These are phyloP conservation scores for Diaporthe sp. DNA, from an alignment of 2,329 filamentous ascomycete genomes.

Conservation along the genomic window DNA sequence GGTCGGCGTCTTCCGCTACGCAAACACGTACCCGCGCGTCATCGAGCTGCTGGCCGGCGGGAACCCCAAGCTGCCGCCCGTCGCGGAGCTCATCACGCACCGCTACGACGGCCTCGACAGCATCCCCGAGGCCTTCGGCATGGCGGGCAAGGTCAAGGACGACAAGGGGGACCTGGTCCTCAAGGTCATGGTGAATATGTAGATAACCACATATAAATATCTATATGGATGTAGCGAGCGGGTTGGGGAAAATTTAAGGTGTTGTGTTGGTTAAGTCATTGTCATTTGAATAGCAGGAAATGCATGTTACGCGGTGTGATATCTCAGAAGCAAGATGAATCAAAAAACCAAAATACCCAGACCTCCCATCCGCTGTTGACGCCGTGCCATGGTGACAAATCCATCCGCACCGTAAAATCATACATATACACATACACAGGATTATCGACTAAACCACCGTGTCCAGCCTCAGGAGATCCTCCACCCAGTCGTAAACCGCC, in stretches of 20 bases:
- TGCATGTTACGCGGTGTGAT: slow-evolving; percentile 18
- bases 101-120: slow-evolving; percentile 73
- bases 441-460: background rate
- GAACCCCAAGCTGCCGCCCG: slow-evolving; percentile 70
- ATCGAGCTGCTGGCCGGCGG: slow-evolving; percentile 65
- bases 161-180: slow-evolving; percentile 78
- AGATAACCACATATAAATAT: slow-evolving; percentile 9
- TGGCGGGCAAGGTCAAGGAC: slow-evolving; percentile 80
- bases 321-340: slow-evolving; percentile 10
- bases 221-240: background rate
- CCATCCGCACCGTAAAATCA: slow-evolving; percentile 18
- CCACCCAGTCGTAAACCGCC: slow-evolving; percentile 45
- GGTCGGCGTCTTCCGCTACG: slow-evolving; percentile 80
- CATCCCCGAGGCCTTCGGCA: slow-evolving; percentile 78
- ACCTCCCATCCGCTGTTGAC: slow-evolving; percentile 8
- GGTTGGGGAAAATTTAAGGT: slow-evolving; percentile 27
- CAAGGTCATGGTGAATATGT: slow-evolving; percentile 77
- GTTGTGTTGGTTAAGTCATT: slow-evolving; percentile 22
- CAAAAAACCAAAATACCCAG: background rate
- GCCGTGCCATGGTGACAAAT: slow-evolving; percentile 23
- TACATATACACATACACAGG: background rate
- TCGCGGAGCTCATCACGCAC: slow-evolving; percentile 80
- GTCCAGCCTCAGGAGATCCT: slow-evolving; percentile 38
- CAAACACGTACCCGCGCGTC: slow-evolving; percentile 77
- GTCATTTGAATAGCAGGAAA: background rate